Evolutionary conservation across 129 eudicot genomes (phyloP).

Genomic region (Chrysanthemum seticuspe): DNA sequence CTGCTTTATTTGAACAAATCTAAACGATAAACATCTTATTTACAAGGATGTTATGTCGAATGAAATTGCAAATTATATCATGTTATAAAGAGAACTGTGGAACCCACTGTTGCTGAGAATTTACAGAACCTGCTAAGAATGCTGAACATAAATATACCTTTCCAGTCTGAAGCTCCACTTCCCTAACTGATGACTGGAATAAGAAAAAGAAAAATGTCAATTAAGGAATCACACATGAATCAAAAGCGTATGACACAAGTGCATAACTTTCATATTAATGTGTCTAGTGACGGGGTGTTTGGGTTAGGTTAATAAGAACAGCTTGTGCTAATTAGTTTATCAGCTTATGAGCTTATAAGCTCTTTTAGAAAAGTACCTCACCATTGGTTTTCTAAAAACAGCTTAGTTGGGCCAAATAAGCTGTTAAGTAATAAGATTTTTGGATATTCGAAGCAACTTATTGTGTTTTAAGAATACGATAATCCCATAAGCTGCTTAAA

Average conservation of each 20-base stretch:
- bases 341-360: no score
- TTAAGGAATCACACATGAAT: constrained; percentile 7
- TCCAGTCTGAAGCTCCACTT: constrained; percentile 69
- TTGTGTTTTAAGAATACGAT: no score
- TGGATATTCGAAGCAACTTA: no score
- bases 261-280: background rate
- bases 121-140: constrained; percentile 18
- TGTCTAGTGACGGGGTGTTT: background rate
- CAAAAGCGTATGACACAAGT: constrained; percentile 8
- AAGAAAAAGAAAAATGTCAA: constrained; percentile 22
- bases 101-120: background rate
- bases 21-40: background rate
- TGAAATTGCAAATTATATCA: background rate
- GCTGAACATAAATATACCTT: constrained; percentile 49
- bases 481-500: no score
- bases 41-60: background rate
- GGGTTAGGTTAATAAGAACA: no score
- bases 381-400: no score
- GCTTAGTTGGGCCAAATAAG: no score
- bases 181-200: constrained; percentile 88
- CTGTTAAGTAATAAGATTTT: no score
- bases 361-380: no score
- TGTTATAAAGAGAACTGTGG: background rate
- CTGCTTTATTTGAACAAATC: constrained; percentile 6
- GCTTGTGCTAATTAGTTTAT: no score